A percentile compares a stretch with the other conserved stretches of the same genome.
Evolutionary conservation across 2,329 filamentous ascomycete genomes (phyloP).

Genomic region (Ophiostoma triangulosporum): DNA sequence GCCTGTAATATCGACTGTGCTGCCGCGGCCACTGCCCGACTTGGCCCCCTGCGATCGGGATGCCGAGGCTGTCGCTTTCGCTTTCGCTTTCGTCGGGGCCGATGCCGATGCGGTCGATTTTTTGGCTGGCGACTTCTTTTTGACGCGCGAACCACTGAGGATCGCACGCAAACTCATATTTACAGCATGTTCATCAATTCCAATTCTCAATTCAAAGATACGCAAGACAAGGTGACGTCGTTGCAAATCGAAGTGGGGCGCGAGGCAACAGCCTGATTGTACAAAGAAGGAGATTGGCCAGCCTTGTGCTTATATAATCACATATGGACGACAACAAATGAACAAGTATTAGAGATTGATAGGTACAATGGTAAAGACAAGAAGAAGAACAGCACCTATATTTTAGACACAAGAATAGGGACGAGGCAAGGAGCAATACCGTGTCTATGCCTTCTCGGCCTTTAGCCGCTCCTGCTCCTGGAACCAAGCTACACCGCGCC

Average conservation of each 20-base stretch:
- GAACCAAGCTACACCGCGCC: constrained; percentile 40
- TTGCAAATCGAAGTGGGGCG: not conserved
- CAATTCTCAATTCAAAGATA: no score
- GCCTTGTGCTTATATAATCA: not conserved
- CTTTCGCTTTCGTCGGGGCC: not conserved
- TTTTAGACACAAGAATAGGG: not conserved
- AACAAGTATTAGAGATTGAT: not conserved
- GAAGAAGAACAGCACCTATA: not conserved
- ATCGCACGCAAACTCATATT: constrained; percentile 16
- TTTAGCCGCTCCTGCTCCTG: constrained; percentile 34
- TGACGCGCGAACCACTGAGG: constrained; percentile 14
- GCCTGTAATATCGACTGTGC: not conserved
- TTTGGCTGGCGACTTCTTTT: constrained; percentile 8
- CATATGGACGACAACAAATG: not conserved
- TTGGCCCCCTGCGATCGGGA: constrained; percentile 6
- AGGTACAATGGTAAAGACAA: not conserved
- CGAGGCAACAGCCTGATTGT: not conserved
- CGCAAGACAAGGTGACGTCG: no score
- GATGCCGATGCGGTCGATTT: not conserved
- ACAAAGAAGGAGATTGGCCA: not conserved
- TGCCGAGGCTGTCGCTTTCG: not conserved
- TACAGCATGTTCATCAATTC: not conserved
- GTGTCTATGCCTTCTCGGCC: constrained; percentile 6
- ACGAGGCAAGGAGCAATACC: not conserved
- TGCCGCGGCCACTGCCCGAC: not conserved